A percentile compares a stretch with the other conserved stretches of the same genome.
Evolutionary conservation across 2,329 filamentous ascomycete species (phyloP).

Genomic region (Biscogniauxia marginata): DNA sequence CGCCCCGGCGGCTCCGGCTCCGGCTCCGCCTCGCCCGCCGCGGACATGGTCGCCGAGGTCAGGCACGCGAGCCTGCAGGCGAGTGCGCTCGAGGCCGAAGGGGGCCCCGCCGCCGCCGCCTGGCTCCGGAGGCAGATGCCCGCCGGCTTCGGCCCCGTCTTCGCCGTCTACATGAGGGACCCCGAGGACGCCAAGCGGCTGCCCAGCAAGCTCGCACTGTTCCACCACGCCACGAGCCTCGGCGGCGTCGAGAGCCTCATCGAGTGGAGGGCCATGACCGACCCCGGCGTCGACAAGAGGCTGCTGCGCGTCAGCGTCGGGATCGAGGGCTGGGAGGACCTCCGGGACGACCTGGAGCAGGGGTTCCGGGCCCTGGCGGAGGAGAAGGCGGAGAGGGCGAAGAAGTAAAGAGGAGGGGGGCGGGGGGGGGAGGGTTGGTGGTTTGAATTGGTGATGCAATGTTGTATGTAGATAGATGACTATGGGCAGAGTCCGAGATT

Average conservation of each 20-base stretch:
- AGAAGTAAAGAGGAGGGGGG: slow-evolving; percentile 1
- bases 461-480: too few species aligned
- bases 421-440: background rate
- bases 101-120: slow-evolving; percentile 23
- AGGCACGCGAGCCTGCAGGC: slow-evolving; percentile 79
- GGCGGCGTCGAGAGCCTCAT: slow-evolving; percentile 95
- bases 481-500: too few species aligned
- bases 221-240: slow-evolving; percentile 92
- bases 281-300: slow-evolving; percentile 66
- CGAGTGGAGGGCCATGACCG: slow-evolving; percentile 93
- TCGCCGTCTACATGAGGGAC: slow-evolving; percentile 67
- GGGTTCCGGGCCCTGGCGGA: slow-evolving; percentile 59
- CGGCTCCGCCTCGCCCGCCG: too few species aligned
- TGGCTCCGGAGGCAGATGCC: slow-evolving; percentile 93
- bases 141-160: slow-evolving; percentile 84
- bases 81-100: slow-evolving; percentile 51
- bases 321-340: slow-evolving; percentile 81
- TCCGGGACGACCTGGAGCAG: slow-evolving; percentile 70
- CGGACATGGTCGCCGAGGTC: slow-evolving; percentile 58
- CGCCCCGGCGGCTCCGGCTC: slow-evolving; percentile 37
- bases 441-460: too few species aligned
- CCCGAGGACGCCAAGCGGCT: slow-evolving; percentile 62
- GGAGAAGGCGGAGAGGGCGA: slow-evolving; percentile 23
- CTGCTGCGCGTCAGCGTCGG: slow-evolving; percentile 83
- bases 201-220: slow-evolving; percentile 76